Percentiles rank a stretch among this genome's conserved stretches.
Conservation (phyloP, 371 early-diverging fungal genomes). For the Mycotypha africana region DNA sequence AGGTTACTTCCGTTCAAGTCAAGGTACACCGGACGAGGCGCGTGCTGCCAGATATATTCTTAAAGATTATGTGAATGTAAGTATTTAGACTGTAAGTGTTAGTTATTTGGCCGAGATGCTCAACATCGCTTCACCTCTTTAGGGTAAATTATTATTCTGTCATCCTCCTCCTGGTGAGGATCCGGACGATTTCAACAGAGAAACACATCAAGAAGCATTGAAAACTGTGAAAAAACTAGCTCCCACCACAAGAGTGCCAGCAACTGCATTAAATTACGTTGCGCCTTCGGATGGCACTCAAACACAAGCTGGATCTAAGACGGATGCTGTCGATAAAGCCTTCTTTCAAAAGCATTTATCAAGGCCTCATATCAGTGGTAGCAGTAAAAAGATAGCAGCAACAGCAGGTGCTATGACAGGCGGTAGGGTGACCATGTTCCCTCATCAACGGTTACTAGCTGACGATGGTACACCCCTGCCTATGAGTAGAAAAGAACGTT, state of each 20-base stretch:
- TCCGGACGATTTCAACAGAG: slow-evolving; percentile 66
- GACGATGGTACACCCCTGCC: slow-evolving; percentile 45
- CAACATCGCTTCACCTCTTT: no score
- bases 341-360: slow-evolving; percentile 57
- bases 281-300: slow-evolving; percentile 42
- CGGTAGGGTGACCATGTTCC: slow-evolving; percentile 54
- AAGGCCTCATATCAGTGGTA: slow-evolving; percentile 49
- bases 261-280: slow-evolving; percentile 50
- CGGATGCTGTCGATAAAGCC: slow-evolving; percentile 57
- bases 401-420: slow-evolving; percentile 33
- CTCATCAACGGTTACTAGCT: slow-evolving; percentile 48
- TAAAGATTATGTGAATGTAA: slow-evolving; percentile 92
- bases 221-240: slow-evolving; percentile 45
- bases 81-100: no score
- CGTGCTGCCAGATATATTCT: slow-evolving; percentile 92
- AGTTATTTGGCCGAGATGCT: no score
- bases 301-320: slow-evolving; percentile 39
- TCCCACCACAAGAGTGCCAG: slow-evolving; percentile 48
- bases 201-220: slow-evolving; percentile 63
- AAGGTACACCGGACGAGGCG: slow-evolving; percentile 97
- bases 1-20: slow-evolving; percentile 85
- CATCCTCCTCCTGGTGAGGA: slow-evolving; percentile 74
- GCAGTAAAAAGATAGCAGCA: no score
- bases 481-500: slow-evolving; percentile 35
- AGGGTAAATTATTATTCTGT: slow-evolving; percentile 86